Base-by-base conservation (phyloP, 2,329 filamentous ascomycete species). In the Paecilomyces variotii region DNA sequence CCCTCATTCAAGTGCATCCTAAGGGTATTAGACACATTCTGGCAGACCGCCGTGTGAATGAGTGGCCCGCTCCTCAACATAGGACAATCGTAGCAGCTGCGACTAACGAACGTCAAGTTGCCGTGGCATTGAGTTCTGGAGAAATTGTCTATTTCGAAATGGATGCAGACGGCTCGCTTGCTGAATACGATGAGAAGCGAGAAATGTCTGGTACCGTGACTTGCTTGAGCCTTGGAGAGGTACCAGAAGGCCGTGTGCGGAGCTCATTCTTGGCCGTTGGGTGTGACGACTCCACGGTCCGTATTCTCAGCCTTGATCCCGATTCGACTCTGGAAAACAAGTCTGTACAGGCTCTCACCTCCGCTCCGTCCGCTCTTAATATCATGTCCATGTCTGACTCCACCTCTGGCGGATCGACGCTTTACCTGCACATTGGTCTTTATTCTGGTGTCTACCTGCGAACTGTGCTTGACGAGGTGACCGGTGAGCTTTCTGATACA, bases 101-200 rank as follows among this genome's bases (percentile, higher is more conserved):
- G 1, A 94, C 93, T 14, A 99, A 99, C 68, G 87, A 93, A 67
- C 86, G 90, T 50, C 94, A 99, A 75, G 90, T 99, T 27, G 91
- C 91, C 2, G 87, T 97, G 55, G 94, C 94, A 0, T 80, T 99
- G 27, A 97, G 92, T 70, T 97, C 92, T 7, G 93, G 93, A 39
- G 94, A 99, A 73, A 93, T 99, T 62, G 90, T 96, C 50, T 99
- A 97, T 71, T 99, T 99, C 66, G 95, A 99, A 72, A 93, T 97
- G 86, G 94, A 97, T 68, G 83, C 85, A 0, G 93, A 97, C 73
- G 92, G 92, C 30, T 89, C 89, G 2, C 80, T 97, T 32, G 91
- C 91, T 34, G 93, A 97, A 76, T 96, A 97, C 64, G 89, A 97
- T 64, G 92, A 97, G 69, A 91, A 93, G 72, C 91, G 91, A 67